Evolutionary conservation across 2,329 filamentous ascomycete species (phyloP).

Genomic region (Ceratocystiopsis brevicomis): DNA sequence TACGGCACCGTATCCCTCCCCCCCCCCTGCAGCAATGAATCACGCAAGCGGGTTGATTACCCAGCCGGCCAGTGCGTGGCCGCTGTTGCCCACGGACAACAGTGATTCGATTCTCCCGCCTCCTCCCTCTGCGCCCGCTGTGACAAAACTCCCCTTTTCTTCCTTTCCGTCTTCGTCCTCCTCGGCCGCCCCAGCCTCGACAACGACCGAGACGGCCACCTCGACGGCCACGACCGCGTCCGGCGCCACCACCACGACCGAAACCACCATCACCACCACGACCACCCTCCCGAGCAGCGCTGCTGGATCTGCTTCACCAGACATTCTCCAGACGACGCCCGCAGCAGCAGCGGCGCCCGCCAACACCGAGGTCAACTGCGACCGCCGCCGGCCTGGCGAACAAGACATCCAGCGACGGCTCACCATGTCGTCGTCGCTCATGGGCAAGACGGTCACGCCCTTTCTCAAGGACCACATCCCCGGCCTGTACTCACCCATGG

Average conservation of each 20-base stretch:
- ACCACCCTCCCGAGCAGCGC: background rate
- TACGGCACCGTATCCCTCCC: too few species aligned
- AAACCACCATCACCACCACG: background rate
- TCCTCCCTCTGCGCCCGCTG: background rate
- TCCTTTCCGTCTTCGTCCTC: constrained; percentile 1
- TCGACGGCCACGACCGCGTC: too few species aligned
- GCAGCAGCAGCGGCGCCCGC: background rate
- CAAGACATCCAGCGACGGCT: constrained; percentile 29
- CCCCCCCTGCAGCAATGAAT: too few species aligned
- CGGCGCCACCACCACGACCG: background rate
- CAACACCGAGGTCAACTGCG: constrained; percentile 25
- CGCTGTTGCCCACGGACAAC: background rate
- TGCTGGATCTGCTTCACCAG: too few species aligned
- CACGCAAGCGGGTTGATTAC: too few species aligned
- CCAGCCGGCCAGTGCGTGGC: too few species aligned
- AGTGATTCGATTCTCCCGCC: too few species aligned
- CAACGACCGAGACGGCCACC: background rate
- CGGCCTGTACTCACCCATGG: constrained; percentile 65
- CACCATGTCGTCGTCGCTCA: constrained; percentile 45
- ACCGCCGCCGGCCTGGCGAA: constrained; percentile 30
- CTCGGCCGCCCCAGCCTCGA: background rate
- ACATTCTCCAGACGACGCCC: too few species aligned
- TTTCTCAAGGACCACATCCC: constrained; percentile 87
- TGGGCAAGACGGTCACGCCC: constrained; percentile 62
- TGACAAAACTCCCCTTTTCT: background rate